Base-by-base conservation (phyloP, 805 yeast genomes). In the Debaryomyces tyrocola region DNA sequence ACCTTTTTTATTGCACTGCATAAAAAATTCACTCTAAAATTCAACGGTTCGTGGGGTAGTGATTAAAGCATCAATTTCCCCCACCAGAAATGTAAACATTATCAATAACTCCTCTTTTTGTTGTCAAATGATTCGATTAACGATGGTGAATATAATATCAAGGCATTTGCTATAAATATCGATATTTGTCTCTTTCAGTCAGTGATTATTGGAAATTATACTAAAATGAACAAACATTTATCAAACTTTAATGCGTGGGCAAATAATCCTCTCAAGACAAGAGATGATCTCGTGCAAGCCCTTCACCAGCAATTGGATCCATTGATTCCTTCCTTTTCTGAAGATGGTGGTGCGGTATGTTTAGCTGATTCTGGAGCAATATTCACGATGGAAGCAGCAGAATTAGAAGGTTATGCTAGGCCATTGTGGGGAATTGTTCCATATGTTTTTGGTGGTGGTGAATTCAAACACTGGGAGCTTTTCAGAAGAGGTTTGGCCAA, bases 381-480 rank as follows among this genome's bases (percentile, higher is more conserved):
- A 31, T 63, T 60, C 43, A 53, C 56, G 33, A 44, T 41, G 10
- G 48, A 43, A 11, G 63, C 65, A 8, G 57, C 62, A 4, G 52
- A 53, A n/a, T 48, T 63, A 6, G 67, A 62, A 44, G 67, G 67
- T 1, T 63, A 54, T 37, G 54, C 63, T 6, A 45, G 69, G 18
- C 61, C 63, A 1, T 43, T 64, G 43, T 63, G 66, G 66, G 68
- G 66, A 12, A 48, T 62, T 29, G 66, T 58, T 3, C 62, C 67
- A 2, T 51, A 46, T 28, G 59, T 39, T 17, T 43, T 46, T 9
- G 64, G 66, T 10, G 53, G 50, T 14, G 50, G 50, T 4, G 36
- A 47, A 4, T 59, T 57, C 49, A 51, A 56, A 14, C 50, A 62
- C 37, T 52, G 58, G 57, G 60, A 49, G 12, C 29, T 55, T 31